Conservation (phyloP, 1,284 basidiomycete genomes). For the Cryptococcus sp. region DNA sequence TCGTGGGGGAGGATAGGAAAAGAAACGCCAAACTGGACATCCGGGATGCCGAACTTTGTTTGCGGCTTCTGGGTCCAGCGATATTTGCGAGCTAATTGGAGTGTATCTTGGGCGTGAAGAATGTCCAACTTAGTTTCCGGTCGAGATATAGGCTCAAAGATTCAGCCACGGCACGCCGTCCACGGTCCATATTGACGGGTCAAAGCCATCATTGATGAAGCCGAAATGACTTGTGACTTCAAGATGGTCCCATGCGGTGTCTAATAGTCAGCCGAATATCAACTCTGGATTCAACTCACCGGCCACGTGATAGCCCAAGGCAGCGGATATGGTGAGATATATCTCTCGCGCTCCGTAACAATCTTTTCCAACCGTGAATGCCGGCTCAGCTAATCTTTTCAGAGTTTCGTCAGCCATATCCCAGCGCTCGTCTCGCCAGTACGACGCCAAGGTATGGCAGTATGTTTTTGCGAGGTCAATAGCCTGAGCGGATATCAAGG, state of each 20-base stretch:
- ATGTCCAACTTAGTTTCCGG: no score
- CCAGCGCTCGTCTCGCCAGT: conserved; percentile 19
- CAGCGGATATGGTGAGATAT: conserved; percentile 11
- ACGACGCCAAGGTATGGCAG: conserved; percentile 7
- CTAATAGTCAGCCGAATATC: background rate
- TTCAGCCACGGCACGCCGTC: conserved; percentile 4
- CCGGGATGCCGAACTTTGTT: no score
- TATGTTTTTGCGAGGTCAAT: background rate
- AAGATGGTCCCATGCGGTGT: background rate
- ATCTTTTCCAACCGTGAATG: conserved; percentile 15
- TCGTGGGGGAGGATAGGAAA: no score
- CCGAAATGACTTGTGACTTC: background rate
- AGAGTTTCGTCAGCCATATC: conserved; percentile 30
- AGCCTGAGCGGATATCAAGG: background rate
- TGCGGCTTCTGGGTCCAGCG: no score
- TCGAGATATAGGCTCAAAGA: no score
- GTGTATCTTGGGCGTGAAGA: no score
- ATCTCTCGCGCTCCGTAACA: conserved; percentile 8
- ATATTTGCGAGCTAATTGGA: no score
- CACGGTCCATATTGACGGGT: conserved; percentile 9
- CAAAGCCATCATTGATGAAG: conserved; percentile 9
- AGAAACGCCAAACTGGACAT: no score
- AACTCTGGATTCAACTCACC: conserved; percentile 2
- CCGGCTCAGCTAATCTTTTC: conserved; percentile 21
- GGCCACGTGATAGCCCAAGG: conserved; percentile 5